phyloP scores from a whole-genome alignment of 139 green algal genomes.

The Coccomyxa sp. region DNA sequence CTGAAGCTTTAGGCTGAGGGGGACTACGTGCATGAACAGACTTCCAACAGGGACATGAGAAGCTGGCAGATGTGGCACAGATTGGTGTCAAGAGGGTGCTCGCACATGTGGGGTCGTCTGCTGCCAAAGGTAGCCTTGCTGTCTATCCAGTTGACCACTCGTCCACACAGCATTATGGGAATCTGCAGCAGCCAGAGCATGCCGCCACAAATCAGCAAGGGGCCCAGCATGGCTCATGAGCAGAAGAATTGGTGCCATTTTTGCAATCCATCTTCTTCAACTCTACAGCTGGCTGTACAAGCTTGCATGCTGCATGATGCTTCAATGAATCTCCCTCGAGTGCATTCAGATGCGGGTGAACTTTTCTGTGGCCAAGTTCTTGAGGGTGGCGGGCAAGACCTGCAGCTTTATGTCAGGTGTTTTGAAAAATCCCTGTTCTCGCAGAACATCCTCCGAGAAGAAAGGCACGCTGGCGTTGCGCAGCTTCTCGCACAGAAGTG shows the following conservation, averaged over 20 bases:
- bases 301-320: no score
- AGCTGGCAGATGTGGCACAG: neutral
- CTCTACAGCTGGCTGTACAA: neutral
- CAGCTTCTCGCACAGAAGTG: conserved; percentile 58
- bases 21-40: no score
- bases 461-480: conserved; percentile 48
- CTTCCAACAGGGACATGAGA: no score
- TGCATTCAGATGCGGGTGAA: no score
- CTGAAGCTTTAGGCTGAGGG: no score
- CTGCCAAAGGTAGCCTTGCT: conserved; percentile 92
- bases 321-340: no score
- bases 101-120: conserved; percentile 45
- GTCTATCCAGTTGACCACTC: conserved; percentile 88
- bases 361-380: no score
- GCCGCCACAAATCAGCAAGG: no score
- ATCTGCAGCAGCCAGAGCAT: conserved; percentile 34
- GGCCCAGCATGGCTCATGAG: no score
- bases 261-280: neutral
- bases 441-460: conserved; percentile 74
- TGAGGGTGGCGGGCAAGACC: conserved; percentile 18
- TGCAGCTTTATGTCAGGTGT: conserved; percentile 82
- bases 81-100: neutral
- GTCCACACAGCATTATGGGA: conserved; percentile 56
- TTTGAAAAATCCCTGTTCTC: conserved; percentile 70
- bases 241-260: no score